phyloP scores from a whole-genome alignment of 169 alveolate species.

The Eimeria zaria region DNA sequence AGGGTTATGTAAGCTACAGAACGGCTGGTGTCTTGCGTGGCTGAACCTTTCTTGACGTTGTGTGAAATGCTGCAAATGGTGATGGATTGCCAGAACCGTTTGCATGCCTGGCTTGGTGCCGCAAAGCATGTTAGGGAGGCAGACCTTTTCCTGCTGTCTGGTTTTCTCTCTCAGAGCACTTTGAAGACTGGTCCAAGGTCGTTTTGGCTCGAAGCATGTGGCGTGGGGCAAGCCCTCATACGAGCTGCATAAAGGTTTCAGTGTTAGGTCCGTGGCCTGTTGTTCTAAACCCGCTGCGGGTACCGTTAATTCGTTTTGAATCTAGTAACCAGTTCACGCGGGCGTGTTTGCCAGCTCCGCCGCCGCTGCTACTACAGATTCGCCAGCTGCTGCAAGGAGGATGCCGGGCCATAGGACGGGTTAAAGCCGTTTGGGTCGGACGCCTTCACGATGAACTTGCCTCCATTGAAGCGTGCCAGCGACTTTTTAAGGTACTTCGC shows the following conservation, averaged over 20 bases:
- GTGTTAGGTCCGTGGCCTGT: constrained; percentile 62
- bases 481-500: background rate
- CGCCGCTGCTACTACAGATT: constrained; percentile 66
- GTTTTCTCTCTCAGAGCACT: constrained; percentile 1
- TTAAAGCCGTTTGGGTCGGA: constrained; percentile 62
- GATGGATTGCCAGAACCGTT: background rate
- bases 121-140: background rate
- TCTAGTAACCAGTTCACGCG: background rate
- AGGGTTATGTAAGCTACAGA: background rate
- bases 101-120: background rate
- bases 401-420: constrained; percentile 50
- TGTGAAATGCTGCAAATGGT: background rate
- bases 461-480: constrained; percentile 53
- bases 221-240: constrained; percentile 67
- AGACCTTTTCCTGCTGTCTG: background rate
- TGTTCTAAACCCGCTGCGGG: background rate
- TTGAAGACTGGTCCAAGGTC: constrained; percentile 55
- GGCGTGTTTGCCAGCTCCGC: constrained; percentile 20
- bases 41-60: background rate
- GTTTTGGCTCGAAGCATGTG: constrained; percentile 60
- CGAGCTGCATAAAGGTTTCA: constrained; percentile 51
- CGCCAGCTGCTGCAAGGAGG: constrained; percentile 60
- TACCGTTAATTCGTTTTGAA: constrained; percentile 21
- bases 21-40: background rate
- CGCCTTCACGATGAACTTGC: constrained; percentile 42